Evolutionary conservation across 164 flowering plant genomes (phyloP).

Genomic region (Cinnamomum chago): DNA sequence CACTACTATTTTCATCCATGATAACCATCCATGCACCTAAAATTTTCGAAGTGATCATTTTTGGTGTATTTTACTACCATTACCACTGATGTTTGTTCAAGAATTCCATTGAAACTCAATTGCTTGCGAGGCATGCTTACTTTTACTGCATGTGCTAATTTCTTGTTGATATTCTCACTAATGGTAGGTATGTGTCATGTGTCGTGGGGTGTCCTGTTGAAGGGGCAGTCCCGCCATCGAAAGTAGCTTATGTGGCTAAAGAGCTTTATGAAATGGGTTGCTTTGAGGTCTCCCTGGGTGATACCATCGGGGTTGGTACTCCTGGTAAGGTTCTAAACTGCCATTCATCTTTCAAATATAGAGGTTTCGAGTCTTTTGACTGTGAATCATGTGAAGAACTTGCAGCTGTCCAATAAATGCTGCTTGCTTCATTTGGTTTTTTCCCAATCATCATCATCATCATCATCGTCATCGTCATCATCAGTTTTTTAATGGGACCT

Average conservation of each 20-base stretch:
- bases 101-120: background rate
- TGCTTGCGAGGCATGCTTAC: background rate
- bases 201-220: conserved; percentile 93
- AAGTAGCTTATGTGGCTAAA: conserved; percentile 90
- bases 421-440: too few relatives aligned
- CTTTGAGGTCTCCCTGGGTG: conserved; percentile 94
- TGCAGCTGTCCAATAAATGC: too few relatives aligned
- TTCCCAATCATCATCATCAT: too few relatives aligned
- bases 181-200: conserved; percentile 82
- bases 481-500: too few relatives aligned
- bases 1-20: too few relatives aligned
- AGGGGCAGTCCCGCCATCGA: conserved; percentile 74
- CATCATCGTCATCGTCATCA: too few relatives aligned
- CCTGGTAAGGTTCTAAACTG: conserved; percentile 60
- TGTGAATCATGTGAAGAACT: background rate
- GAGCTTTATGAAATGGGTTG: conserved; percentile 94
- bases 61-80: background rate
- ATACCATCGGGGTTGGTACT: conserved; percentile 94
- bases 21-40: background rate
- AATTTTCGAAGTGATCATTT: background rate
- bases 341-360: background rate
- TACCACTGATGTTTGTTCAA: background rate
- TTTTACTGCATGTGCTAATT: conserved; percentile 2
- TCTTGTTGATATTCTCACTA: conserved; percentile 6
- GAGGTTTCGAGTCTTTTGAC: background rate